Base-by-base conservation (phyloP, 2,329 filamentous ascomycete genomes). In the Arthroderma uncinatum region DNA sequence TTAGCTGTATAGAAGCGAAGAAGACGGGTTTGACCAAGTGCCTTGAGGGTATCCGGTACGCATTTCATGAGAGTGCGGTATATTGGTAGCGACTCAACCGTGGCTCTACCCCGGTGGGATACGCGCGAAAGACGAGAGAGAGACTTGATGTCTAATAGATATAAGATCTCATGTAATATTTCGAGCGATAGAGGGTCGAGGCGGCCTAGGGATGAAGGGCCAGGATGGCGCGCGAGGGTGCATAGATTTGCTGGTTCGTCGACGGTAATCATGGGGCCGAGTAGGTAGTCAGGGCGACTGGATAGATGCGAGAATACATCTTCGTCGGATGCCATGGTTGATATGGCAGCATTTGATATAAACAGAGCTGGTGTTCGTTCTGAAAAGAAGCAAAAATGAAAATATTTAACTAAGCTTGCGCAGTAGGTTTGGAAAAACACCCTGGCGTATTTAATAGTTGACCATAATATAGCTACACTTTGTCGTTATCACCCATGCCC, bases 1-100 rank as follows among this genome's bases (percentile, higher is more conserved):
- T 30, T 28, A 5, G 53, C 53, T 28, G 53, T 19, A 40, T 55
- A 25, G 28, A 42, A 12, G 53, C 53, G 14, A 28, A 55, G 36
- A 16, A 55, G 53, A 33, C 36, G 39, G 36, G 37, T 42, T 14
- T 42, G 10, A n/a, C 53, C 12, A 42, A 55, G 53, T 16, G 36
- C 53, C 37, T 19, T 25, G 2, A 55, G 37, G 40, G 37, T 30
- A 33, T 40, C 16, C 21, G 53, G 34, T 21, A 25, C 21, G 19
- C 36, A 44, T 40, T 44, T 39, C n/a, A 55, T 44, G 12, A 55
- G 25, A 19, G 39, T 30, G 7, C 37, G 53, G 53, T 40, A 55
- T 12, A 16, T 25, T n/a, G 53, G 53, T 42, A 55, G 53, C 10
- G 53, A 55, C 37, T 55, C 53, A 14, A 54, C 52, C 36, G 28